phyloP scores from a whole-genome alignment of 371 early-diverging fungal genomes.

The Rhizopus stolonifer region DNA sequence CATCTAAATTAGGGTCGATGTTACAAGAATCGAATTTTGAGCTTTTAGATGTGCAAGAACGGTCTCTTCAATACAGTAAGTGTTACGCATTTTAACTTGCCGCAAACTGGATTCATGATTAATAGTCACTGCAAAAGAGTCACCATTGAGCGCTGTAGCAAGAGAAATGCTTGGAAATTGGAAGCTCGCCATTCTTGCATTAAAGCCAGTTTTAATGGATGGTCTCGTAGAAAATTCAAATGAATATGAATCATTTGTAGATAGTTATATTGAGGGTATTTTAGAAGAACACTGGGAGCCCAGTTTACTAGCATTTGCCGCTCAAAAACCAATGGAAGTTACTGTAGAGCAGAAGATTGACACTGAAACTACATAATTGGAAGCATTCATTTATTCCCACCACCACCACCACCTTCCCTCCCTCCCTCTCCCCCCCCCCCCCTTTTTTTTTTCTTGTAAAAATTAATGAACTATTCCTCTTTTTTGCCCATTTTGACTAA shows the following conservation, averaged over 20 bases:
- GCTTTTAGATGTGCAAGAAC: conserved; percentile 21
- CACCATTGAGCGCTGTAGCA: conserved; percentile 30
- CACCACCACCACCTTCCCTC: too few species aligned
- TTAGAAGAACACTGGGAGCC: conserved; percentile 32
- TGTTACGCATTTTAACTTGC: background rate
- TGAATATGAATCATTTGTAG: conserved; percentile 23
- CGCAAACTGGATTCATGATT: background rate
- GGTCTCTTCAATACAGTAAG: conserved; percentile 31
- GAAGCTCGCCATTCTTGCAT: conserved; percentile 35
- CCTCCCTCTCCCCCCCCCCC: too few species aligned
- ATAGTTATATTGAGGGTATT: conserved; percentile 37
- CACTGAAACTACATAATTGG: background rate
- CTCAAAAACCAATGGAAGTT: conserved; percentile 18
- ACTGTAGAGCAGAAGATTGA: background rate
- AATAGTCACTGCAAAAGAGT: conserved; percentile 12
- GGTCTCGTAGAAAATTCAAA: conserved; percentile 24
- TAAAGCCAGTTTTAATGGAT: conserved; percentile 34
- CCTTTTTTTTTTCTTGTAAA: background rate
- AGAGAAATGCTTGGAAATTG: conserved; percentile 43
- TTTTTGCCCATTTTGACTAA: background rate
- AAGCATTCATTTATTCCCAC: too few species aligned
- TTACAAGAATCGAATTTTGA: conserved; percentile 27
- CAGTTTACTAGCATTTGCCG: conserved; percentile 30
- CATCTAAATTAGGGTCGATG: conserved; percentile 25
- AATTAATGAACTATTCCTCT: too few species aligned